Percentiles rank a stretch among this genome's conserved stretches.
Conservation (phyloP, 1,284 basidiomycete species). For the Moesziomyces antarcticus region DNA sequence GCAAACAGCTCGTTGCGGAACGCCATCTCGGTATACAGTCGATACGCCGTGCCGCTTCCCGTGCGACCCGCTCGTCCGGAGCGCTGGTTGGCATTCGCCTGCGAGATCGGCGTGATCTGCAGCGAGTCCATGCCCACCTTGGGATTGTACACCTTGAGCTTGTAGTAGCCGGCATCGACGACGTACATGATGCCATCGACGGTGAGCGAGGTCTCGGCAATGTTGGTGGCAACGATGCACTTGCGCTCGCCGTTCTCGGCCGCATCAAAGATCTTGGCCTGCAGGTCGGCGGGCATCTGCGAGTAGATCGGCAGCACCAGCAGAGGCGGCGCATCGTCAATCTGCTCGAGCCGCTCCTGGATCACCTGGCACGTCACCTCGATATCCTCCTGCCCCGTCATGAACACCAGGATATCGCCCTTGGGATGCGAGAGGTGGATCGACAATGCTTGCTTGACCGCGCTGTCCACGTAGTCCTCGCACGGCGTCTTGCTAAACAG, state of each 20-base stretch:
- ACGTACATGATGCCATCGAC: slow-evolving; percentile 98
- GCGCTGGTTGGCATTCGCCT: slow-evolving; percentile 95
- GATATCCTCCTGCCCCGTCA: slow-evolving; percentile 99
- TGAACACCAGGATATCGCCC: slow-evolving; percentile 97
- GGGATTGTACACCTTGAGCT: slow-evolving; percentile 98
- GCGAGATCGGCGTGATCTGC: slow-evolving; percentile 94
- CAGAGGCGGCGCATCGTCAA: slow-evolving; percentile 87
- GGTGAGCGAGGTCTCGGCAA: slow-evolving; percentile 93
- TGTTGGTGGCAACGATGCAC: slow-evolving; percentile 98
- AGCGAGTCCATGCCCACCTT: slow-evolving; percentile 99
- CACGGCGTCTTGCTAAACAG: slow-evolving; percentile 96
- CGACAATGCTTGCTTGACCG: slow-evolving; percentile 96
- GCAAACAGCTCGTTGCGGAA: slow-evolving; percentile 95
- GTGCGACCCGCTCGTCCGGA: slow-evolving; percentile 96
- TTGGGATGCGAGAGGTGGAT: slow-evolving; percentile 94
- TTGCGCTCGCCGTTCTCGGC: slow-evolving; percentile 94
- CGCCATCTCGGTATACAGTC: slow-evolving; percentile 95
- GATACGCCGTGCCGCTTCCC: slow-evolving; percentile 86
- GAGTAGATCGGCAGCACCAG: slow-evolving; percentile 97
- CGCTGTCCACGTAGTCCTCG: slow-evolving; percentile 97
- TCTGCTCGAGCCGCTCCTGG: slow-evolving; percentile 85
- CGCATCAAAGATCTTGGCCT: slow-evolving; percentile 96
- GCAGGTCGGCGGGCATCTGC: slow-evolving; percentile 98
- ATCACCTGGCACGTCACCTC: slow-evolving; percentile 71
- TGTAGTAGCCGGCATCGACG: slow-evolving; percentile 95